phyloP scores from a whole-genome alignment of 2,329 filamentous ascomycete species.

The Pseudocercospora cruenta region DNA sequence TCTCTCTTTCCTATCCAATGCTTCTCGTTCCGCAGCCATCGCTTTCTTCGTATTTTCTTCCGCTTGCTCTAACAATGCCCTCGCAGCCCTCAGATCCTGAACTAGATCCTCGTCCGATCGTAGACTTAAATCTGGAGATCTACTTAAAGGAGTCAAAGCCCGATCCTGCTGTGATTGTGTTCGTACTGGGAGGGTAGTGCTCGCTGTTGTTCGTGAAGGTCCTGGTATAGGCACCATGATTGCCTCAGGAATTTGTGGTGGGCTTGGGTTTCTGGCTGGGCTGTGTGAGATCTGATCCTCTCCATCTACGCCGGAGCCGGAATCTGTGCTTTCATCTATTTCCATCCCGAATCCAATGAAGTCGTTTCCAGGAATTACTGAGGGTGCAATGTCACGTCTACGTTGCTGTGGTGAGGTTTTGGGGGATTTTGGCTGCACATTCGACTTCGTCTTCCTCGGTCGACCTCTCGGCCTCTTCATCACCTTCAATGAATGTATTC shows the following conservation, averaged over 20 bases:
- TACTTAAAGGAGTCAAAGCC: neutral
- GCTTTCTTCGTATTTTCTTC: neutral
- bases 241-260: too few relatives aligned
- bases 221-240: neutral
- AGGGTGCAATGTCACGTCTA: neutral
- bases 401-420: too few relatives aligned
- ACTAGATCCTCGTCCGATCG: neutral
- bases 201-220: neutral
- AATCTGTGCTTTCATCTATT: neutral
- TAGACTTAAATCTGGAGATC: neutral
- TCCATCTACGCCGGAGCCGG: neutral
- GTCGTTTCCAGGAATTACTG: neutral
- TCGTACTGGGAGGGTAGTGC: neutral
- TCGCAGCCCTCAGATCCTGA: neutral
- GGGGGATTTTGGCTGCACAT: neutral
- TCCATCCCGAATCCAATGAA: neutral
- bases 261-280: too few relatives aligned
- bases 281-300: neutral
- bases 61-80: neutral
- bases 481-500: too few relatives aligned
- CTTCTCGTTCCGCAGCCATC: neutral
- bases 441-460: neutral
- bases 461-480: too few relatives aligned
- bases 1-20: neutral
- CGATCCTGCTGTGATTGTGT: too few relatives aligned